Conservation (phyloP, 257 asterid genomes). For the Salvia hispanica region DNA sequence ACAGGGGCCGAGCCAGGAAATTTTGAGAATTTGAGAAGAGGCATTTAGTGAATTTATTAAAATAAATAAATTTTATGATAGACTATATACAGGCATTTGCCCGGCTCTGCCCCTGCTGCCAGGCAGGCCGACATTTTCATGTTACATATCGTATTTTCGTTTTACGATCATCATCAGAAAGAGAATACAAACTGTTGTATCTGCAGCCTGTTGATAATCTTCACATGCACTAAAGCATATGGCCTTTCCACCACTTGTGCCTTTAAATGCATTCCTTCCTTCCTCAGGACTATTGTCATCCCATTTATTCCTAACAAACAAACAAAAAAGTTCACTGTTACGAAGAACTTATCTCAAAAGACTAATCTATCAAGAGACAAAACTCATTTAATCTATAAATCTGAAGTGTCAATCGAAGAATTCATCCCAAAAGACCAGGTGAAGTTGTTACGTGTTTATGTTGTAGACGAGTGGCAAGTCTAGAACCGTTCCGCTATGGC, state of each 20-base stretch:
- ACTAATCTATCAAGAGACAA: too few species aligned
- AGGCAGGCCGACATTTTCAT: too few species aligned
- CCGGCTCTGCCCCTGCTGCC: too few species aligned
- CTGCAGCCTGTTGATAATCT: constrained; percentile 78
- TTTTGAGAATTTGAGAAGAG: too few species aligned
- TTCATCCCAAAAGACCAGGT: not conserved
- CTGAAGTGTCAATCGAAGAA: too few species aligned
- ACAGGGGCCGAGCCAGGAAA: too few species aligned
- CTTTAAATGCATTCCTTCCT: constrained; percentile 36
- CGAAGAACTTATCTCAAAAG: too few species aligned
- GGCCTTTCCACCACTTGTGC: constrained; percentile 69
- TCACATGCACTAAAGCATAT: constrained; percentile 76
- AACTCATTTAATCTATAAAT: too few species aligned
- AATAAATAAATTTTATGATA: too few species aligned
- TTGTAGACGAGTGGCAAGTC: constrained; percentile 60
- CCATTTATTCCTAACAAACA: constrained; percentile 53
- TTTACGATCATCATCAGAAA: not conserved
- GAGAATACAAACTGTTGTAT: constrained; percentile 55
- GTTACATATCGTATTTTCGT: too few species aligned
- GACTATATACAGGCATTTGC: too few species aligned
- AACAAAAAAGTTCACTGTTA: not conserved
- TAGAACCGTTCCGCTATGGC: constrained; percentile 82
- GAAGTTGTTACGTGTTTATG: constrained; percentile 37
- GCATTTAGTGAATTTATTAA: too few species aligned
- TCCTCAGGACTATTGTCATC: constrained; percentile 42